Evolutionary conservation across 2,329 filamentous ascomycete species (phyloP).

Genomic region (Penicillium concentricum): DNA sequence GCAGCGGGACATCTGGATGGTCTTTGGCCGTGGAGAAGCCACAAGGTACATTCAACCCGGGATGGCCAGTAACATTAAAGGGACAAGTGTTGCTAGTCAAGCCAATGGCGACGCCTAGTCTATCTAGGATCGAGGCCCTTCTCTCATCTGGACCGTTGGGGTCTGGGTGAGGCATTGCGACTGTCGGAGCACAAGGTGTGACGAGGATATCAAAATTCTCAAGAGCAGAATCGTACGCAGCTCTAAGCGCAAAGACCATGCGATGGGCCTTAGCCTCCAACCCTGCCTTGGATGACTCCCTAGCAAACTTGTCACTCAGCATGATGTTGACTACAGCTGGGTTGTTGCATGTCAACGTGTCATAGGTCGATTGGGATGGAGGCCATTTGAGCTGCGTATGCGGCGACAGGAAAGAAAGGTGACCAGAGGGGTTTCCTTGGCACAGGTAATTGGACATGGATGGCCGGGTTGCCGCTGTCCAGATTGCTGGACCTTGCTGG

Average conservation of each 20-base stretch:
- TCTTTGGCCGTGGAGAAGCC: slow-evolving; percentile 21
- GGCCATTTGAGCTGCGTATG: slow-evolving; percentile 35
- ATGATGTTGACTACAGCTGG: slow-evolving; percentile 49
- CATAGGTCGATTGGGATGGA: slow-evolving; percentile 44
- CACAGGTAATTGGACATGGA: slow-evolving; percentile 35
- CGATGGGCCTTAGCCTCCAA: slow-evolving; percentile 49
- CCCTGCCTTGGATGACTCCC: slow-evolving; percentile 25
- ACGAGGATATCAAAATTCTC: slow-evolving; percentile 50
- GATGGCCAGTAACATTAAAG: slow-evolving; percentile 55
- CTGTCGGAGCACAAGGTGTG: slow-evolving; percentile 49
- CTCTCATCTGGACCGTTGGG: slow-evolving; percentile 15
- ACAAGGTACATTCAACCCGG: slow-evolving; percentile 50
- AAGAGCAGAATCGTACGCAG: slow-evolving; percentile 49
- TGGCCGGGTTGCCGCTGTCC: slow-evolving; percentile 43
- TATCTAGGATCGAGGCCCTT: slow-evolving; percentile 34
- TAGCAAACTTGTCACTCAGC: slow-evolving; percentile 38
- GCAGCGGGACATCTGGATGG: slow-evolving; percentile 35
- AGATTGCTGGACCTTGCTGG: slow-evolving; percentile 44
- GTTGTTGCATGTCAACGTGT: slow-evolving; percentile 45
- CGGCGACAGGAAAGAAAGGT: slow-evolving; percentile 33
- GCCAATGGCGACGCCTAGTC: slow-evolving; percentile 47
- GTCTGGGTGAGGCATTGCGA: slow-evolving; percentile 45
- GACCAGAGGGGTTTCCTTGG: slow-evolving; percentile 30
- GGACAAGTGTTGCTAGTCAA: slow-evolving; percentile 47
- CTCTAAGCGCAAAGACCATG: slow-evolving; percentile 48